Evolutionary conservation across 768 basidiomycete genomes (phyloP).

Genomic region (Daedaleopsis sinensis): DNA sequence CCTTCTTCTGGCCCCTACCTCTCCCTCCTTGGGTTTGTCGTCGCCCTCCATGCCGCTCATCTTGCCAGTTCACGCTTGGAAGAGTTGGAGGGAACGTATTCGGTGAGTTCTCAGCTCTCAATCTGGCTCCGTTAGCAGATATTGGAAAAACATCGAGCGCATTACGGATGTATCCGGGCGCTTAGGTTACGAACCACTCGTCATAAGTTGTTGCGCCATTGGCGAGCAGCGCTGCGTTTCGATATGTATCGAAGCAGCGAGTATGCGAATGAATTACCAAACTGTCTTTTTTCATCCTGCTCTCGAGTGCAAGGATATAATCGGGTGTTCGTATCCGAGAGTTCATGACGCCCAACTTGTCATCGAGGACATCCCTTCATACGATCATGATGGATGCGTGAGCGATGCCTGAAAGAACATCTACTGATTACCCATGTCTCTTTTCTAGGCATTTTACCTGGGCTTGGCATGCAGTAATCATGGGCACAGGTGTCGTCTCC

Average conservation of each 20-base stretch:
- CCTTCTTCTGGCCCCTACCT: neutral
- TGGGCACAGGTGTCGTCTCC: conserved; percentile 49
- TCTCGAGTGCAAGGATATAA: no score
- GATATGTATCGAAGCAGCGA: no score
- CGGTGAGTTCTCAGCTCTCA: conserved; percentile 26
- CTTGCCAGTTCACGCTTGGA: conserved; percentile 30
- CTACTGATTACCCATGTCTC: neutral
- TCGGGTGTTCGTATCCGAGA: no score
- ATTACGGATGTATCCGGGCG: neutral
- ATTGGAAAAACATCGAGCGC: neutral
- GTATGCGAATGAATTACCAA: no score
- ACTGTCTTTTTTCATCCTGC: no score
- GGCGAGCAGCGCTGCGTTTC: no score
- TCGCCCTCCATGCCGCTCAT: conserved; percentile 21
- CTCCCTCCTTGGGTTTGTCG: conserved; percentile 1
- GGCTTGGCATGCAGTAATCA: conserved; percentile 50
- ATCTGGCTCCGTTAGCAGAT: neutral
- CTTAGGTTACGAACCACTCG: neutral
- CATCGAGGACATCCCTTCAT: no score
- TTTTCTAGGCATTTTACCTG: conserved; percentile 47
- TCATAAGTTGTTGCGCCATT: no score
- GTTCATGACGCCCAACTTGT: no score
- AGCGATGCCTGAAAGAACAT: neutral
- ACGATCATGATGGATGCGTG: no score
- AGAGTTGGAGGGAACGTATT: conserved; percentile 41